phyloP scores from a whole-genome alignment of 2,329 filamentous ascomycete species.

The Epicoccum sorghinum region DNA sequence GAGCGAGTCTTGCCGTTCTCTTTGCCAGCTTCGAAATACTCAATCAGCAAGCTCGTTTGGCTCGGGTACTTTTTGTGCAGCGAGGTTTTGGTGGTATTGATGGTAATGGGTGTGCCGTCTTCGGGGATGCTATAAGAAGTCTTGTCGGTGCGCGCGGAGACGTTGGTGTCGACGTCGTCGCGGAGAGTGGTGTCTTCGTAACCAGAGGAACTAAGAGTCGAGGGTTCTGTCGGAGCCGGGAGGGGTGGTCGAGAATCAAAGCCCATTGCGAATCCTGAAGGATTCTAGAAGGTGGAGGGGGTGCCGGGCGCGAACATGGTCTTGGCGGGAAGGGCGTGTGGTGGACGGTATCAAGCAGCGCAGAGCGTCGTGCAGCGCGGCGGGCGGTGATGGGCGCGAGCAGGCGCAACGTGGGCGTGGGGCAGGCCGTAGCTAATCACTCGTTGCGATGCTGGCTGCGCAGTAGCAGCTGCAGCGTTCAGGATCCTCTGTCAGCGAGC shows the following conservation, averaged over 20 bases:
- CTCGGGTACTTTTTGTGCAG: slow-evolving; percentile 65
- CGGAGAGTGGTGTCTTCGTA: slow-evolving; percentile 51
- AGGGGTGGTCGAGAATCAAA: slow-evolving; percentile 65
- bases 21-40: slow-evolving; percentile 89
- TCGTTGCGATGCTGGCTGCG: background rate
- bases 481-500: background rate
- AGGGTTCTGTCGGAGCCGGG: slow-evolving; percentile 79
- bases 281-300: slow-evolving; percentile 37
- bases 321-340: background rate
- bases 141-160: slow-evolving; percentile 71
- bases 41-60: slow-evolving; percentile 89
- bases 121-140: slow-evolving; percentile 82
- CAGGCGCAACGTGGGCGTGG: background rate
- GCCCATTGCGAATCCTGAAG: slow-evolving; percentile 49
- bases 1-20: slow-evolving; percentile 65
- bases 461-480: background rate
- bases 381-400: background rate
- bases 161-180: slow-evolving; percentile 67
- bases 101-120: slow-evolving; percentile 90
- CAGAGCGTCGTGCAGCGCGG: background rate
- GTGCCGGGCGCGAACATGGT: slow-evolving; percentile 40
- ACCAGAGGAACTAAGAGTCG: slow-evolving; percentile 67
- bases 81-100: slow-evolving; percentile 73
- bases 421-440: background rate
- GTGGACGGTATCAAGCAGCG: background rate